Base-by-base conservation (phyloP, 139 green algal genomes). In the Coccomyxa sp. region DNA sequence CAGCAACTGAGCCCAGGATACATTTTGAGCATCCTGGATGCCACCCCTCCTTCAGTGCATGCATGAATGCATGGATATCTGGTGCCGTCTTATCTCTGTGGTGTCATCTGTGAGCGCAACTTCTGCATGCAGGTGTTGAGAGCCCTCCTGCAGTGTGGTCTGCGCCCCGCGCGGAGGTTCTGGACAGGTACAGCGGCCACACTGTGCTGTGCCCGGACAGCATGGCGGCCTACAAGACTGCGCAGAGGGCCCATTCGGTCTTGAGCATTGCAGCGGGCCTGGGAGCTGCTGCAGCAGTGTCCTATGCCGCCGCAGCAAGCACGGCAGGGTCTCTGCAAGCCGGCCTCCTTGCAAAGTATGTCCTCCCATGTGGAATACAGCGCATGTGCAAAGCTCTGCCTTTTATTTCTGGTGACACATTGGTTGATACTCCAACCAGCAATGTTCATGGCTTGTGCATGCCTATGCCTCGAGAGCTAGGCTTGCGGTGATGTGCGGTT, bases 161-260 rank as follows among this genome's bases (percentile, higher is more conserved):
- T 18, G 34, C 35, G 69, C 69, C 39, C 10, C 64, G 78, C 9
- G 70, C 78, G 33, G 70, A 69, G 33, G 78, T 82, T 8, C 70
- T 82, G 12, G 78, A 82, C 29, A 58, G 78, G 27, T 78, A 73
- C 1, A 58, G 44, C 9, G 74, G 78, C 39, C 78, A 82, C 36
- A 82, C 78, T 35, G 78, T 50, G 7, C 55, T 82, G 12, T 77
- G 70, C 31, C 78, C 78, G n/a, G 50, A 73, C 36, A 82, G 78
- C 54, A 44, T 73, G 70, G 39, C 34, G 31, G 73, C 73, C 6
- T 72, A 81, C 69, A 77, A 34, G 9, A 44, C 39, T 22, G 37
- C 71, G 2, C 31, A 16, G 7, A 36, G 50, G 12, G 29, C 35
- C 29, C 36, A 36, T 22, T 68, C 29, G 7, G 29, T 68, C 9